Base-by-base conservation (phyloP, 2,329 filamentous ascomycete species). In the Trichoderma sp. region DNA sequence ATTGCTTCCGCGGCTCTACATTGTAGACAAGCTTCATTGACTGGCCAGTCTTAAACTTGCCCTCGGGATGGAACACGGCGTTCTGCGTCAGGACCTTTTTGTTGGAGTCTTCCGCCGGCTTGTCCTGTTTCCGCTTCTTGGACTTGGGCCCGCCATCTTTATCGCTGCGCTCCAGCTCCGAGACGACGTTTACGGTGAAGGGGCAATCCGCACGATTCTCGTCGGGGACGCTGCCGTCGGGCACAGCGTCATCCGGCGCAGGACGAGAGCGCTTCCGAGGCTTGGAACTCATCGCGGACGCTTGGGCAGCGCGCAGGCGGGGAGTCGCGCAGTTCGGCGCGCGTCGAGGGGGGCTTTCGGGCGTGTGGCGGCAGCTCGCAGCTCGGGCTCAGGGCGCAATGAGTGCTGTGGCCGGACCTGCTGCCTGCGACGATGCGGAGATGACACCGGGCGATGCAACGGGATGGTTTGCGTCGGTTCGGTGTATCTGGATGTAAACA, bases 151-250 rank as follows among this genome's bases (percentile, higher is more conserved):
- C 81, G 61, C 76, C 77, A 21, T 80, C 76, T 64, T 73, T 72
- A 47, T 80, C 78, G 53, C 74, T 75, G 61, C 73, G 75, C 70
- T 75, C 73, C 21, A 76, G 75, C 13, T 75, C 72, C 31, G 72
- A 72, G 70, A 77, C 73, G 68, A 75, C 75, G 55, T 75, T 72
- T 64, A 87, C 81, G 49, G 76, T 78, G 70, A 87, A 88, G 13
- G 85, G 86, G 71, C 86, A 88, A 72, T 88, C 86, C 75, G 86
- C 86, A 72, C 85, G 82, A 72, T 80, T 83, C 73, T 87, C 85
- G 70, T 85, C 82, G 68, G 78, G 73, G 40, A 66, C 37, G 21
- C 53, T 40, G 19, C 53, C 55, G 29, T 66, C 55, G 5, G 53
- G 55, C n/a, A 33, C 40, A 43, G 55, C 55, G 63, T 55, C 53